Conservation (phyloP, 805 yeast species). For the Priceomyces carsonii region DNA sequence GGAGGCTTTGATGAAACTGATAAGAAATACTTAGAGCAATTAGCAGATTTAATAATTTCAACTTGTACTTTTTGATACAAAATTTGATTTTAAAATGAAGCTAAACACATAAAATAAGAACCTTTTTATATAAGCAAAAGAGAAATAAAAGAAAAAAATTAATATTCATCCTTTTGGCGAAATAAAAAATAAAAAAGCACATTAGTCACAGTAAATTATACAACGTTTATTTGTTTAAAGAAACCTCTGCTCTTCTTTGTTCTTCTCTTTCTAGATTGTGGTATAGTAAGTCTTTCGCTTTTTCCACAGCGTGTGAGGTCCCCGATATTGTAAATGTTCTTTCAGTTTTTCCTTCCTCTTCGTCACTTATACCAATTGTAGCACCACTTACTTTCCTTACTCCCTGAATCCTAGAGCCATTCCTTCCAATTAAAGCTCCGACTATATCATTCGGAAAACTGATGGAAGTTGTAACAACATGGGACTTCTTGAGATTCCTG, state of each 20-base stretch:
- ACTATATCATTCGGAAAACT: constrained; percentile 79
- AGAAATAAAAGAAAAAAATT: constrained; percentile 4
- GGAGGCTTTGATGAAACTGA: constrained; percentile 73
- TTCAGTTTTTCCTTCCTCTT: constrained; percentile 61
- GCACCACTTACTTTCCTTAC: constrained; percentile 79
- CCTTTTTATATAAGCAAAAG: constrained; percentile 3
- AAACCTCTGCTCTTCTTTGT: constrained; percentile 38
- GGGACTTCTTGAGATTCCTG: constrained; percentile 5
- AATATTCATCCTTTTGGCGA: constrained; percentile 3
- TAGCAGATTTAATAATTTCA: constrained; percentile 53
- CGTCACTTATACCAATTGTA: constrained; percentile 71
- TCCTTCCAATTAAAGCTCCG: constrained; percentile 86
- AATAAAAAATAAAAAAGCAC: constrained; percentile 4
- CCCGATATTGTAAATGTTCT: constrained; percentile 76
- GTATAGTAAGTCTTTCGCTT: constrained; percentile 57
- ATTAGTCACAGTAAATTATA: constrained; percentile 5
- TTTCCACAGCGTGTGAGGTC: constrained; percentile 51
- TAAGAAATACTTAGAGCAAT: constrained; percentile 52
- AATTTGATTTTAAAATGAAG: neutral
- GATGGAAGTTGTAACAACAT: constrained; percentile 38
- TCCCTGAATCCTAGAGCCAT: constrained; percentile 84
- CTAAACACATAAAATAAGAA: constrained; percentile 1
- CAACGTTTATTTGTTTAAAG: constrained; percentile 6
- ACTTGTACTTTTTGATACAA: constrained; percentile 44
- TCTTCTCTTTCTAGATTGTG: constrained; percentile 61